Conservation (phyloP, 805 yeast species). For the Saturnispora zaruensis region DNA sequence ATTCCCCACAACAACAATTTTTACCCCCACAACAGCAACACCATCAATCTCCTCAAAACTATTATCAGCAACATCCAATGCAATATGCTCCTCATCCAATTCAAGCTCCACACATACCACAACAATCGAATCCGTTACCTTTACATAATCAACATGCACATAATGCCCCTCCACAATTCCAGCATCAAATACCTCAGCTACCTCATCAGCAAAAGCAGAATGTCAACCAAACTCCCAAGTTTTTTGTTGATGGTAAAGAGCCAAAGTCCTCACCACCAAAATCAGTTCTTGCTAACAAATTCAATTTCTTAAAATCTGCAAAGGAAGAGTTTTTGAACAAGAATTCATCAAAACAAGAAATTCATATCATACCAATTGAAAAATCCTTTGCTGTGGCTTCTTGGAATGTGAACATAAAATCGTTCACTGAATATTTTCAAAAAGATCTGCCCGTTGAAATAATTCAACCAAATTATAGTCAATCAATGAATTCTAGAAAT, state of each 20-base stretch:
- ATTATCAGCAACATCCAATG: background rate
- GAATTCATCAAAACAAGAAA: constrained; percentile 16
- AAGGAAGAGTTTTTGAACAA: constrained; percentile 26
- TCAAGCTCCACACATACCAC: background rate
- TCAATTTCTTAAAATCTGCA: constrained; percentile 46
- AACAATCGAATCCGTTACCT: background rate
- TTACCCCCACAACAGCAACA: constrained; percentile 2
- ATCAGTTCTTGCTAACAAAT: constrained; percentile 32
- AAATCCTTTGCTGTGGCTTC: constrained; percentile 43
- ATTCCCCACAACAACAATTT: constrained; percentile 10
- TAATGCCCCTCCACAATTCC: constrained; percentile 5
- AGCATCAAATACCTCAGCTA: constrained; percentile 5
- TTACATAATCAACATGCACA: background rate
- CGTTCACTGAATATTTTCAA: constrained; percentile 38
- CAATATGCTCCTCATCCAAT: background rate
- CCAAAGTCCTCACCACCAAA: constrained; percentile 10
- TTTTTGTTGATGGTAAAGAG: background rate
- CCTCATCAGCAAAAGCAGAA: constrained; percentile 8
- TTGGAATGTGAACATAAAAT: constrained; percentile 29
- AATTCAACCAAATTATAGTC: background rate
- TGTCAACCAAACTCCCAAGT: constrained; percentile 1
- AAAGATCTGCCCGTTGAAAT: constrained; percentile 15
- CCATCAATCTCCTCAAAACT: background rate
- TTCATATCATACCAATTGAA: constrained; percentile 39
- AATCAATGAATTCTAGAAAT: background rate